phyloP scores from a whole-genome alignment of 2,329 filamentous ascomycete species.

The Pseudonectria buxi region DNA sequence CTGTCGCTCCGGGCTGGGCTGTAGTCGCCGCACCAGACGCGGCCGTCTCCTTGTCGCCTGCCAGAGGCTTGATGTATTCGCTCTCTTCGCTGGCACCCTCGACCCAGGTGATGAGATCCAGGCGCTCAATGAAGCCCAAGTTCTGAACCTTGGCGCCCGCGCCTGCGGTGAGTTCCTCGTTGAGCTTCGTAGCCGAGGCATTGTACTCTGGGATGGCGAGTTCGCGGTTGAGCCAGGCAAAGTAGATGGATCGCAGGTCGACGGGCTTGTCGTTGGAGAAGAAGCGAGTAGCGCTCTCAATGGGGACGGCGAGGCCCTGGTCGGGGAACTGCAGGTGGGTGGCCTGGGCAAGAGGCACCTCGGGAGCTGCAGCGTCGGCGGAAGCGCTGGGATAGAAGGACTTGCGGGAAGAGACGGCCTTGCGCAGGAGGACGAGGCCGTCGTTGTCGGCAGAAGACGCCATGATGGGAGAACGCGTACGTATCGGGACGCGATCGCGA shows the following conservation, averaged over 20 bases:
- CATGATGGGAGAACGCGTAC: constrained; percentile 35
- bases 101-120: constrained; percentile 90
- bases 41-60: constrained; percentile 50
- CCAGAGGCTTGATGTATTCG: constrained; percentile 84
- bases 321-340: constrained; percentile 70
- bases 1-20: constrained; percentile 33
- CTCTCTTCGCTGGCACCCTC: constrained; percentile 84
- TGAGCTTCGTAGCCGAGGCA: constrained; percentile 70
- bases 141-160: constrained; percentile 70
- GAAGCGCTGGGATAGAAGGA: constrained; percentile 69
- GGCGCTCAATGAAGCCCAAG: constrained; percentile 80
- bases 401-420: constrained; percentile 66
- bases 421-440: constrained; percentile 75
- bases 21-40: constrained; percentile 33
- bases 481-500: not conserved
- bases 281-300: constrained; percentile 77
- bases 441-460: constrained; percentile 56
- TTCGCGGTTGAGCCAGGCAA: constrained; percentile 92
- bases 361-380: constrained; percentile 53
- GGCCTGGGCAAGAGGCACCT: constrained; percentile 65
- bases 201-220: constrained; percentile 88
- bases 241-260: constrained; percentile 90
- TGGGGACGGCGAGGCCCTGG: constrained; percentile 54
- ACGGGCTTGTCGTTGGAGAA: constrained; percentile 68
- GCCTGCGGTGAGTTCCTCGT: constrained; percentile 63